Evolutionary conservation across 495 filamentous ascomycete species (phyloP).

Genomic region (Penicillium subrubescens): DNA sequence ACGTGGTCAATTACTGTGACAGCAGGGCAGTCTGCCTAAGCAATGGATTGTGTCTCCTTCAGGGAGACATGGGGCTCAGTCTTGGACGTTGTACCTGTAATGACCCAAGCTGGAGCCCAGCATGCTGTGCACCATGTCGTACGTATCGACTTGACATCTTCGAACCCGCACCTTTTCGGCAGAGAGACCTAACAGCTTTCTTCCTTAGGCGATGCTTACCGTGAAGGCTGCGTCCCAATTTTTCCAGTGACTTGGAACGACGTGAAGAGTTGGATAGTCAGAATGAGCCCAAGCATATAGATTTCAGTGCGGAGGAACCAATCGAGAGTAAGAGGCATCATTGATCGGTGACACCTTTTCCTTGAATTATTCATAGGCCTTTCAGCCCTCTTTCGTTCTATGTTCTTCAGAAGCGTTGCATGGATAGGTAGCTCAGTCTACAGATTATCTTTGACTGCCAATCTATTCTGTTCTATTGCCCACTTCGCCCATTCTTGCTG

Average conservation of each 20-base stretch:
- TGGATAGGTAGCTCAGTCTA: too few species aligned
- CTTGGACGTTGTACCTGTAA: neutral
- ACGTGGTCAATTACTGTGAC: neutral
- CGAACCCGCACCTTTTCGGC: neutral
- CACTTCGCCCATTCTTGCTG: too few species aligned
- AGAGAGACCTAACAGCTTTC: neutral
- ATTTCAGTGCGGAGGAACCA: neutral
- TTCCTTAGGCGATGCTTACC: neutral
- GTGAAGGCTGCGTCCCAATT: neutral
- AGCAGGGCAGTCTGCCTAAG: neutral
- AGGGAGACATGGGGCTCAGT: neutral
- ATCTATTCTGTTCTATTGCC: too few species aligned
- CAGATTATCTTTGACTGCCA: too few species aligned
- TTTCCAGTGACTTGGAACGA: neutral
- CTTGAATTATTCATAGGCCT: too few species aligned
- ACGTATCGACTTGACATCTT: neutral
- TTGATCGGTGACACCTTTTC: neutral
- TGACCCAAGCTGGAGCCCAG: neutral
- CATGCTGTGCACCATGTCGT: constrained; percentile 5
- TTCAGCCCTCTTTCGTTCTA: too few species aligned
- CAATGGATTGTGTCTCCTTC: neutral
- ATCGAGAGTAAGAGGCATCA: neutral
- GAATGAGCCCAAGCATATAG: neutral
- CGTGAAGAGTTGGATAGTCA: neutral
- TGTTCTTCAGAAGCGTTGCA: too few species aligned